Base-by-base conservation (phyloP, 371 early-diverging fungal genomes). In the Mucor mucedo region DNA sequence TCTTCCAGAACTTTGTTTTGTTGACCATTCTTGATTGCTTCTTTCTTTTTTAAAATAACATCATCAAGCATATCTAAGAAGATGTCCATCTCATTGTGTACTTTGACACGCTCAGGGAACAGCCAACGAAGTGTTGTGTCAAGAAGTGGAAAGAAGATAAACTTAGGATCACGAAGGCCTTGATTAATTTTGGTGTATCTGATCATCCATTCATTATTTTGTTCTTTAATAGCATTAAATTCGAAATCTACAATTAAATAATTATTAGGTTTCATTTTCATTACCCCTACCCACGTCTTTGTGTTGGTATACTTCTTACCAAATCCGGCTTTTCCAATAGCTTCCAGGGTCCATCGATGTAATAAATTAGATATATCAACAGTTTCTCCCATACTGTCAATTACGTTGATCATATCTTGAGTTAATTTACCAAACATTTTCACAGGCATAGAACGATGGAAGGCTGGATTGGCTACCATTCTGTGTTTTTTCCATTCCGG, bases 101-200 rank as follows among this genome's bases (percentile, higher is more conserved):
- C 27, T 27, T 21, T 27, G 5, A n/a, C 9, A 4, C 49, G n/a
- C 28, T 48, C 27, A 9, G 49, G 49, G 2, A 48, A 48, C 49
- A 48, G n/a, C 49, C 49, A 48, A 7, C n/a, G 28, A 27, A 72
- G 62, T 4, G 52, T 58, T 1, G 50, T 42, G 29, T 85, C 87
- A 5, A 84, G 67, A 33, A 67, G 52, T 3, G 87, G 85, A 38
- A 87, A 79, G 52, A 85, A 50, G 49, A 74, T 65, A 55, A 69
- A 80, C 2, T 80, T 56, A 0, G 81, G 78, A 29, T 77, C 61
- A 6, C 58, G 62, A n/a, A 73, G 39, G 5, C 53, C 69, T 9
- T 47, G 40, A 10, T 57, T 58, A 7, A 80, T 42, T 10, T 52
- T 55, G 28, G 74, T 55, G 45, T 80, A 80, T n/a, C n/a, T 61